Percentiles rank a stretch among this genome's conserved stretches.
phyloP scores from a whole-genome alignment of 768 basidiomycete species.

The Cantharellus anzutake region DNA sequence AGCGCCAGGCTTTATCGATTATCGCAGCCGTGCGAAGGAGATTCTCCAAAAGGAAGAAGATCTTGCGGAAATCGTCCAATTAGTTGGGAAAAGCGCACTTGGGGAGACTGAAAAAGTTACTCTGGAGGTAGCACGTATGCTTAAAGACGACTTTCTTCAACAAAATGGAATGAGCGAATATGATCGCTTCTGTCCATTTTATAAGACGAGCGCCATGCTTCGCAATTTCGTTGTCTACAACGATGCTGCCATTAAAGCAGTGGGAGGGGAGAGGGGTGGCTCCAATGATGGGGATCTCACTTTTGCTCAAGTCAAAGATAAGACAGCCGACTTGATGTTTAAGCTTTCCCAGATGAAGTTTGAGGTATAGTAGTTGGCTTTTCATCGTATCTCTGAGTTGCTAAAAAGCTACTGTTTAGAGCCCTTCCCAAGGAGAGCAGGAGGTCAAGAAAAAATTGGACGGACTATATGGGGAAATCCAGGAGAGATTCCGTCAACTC shows the following conservation, averaged over 20 bases:
- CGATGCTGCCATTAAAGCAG: conserved; percentile 72
- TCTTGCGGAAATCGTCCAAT: conserved; percentile 93
- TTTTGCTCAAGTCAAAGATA: conserved; percentile 74
- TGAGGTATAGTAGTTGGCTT: conserved; percentile 37
- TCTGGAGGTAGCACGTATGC: conserved; percentile 88
- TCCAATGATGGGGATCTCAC: conserved; percentile 19
- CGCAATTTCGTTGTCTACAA: conserved; percentile 89
- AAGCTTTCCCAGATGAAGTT: conserved; percentile 99
- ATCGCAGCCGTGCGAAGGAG: conserved; percentile 84
- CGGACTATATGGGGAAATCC: conserved; percentile 64
- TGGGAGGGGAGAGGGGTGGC: conserved; percentile 51
- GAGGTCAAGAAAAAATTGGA: conserved; percentile 68
- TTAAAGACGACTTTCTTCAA: conserved; percentile 94
- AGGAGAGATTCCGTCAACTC: conserved; percentile 48
- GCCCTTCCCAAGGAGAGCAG: conserved; percentile 81
- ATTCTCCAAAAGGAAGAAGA: conserved; percentile 98
- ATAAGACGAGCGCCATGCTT: conserved; percentile 95
- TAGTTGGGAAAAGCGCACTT: conserved; percentile 96
- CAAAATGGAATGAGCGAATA: conserved; percentile 99
- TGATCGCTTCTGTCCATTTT: conserved; percentile 94
- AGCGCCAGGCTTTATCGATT: conserved; percentile 78
- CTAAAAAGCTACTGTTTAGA: conserved; percentile 25
- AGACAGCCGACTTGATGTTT: conserved; percentile 75
- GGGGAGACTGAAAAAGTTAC: conserved; percentile 98
- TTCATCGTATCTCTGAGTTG: background rate